Conservation (phyloP, 2,329 filamentous ascomycete genomes). For the Lachnellula suecica region DNA sequence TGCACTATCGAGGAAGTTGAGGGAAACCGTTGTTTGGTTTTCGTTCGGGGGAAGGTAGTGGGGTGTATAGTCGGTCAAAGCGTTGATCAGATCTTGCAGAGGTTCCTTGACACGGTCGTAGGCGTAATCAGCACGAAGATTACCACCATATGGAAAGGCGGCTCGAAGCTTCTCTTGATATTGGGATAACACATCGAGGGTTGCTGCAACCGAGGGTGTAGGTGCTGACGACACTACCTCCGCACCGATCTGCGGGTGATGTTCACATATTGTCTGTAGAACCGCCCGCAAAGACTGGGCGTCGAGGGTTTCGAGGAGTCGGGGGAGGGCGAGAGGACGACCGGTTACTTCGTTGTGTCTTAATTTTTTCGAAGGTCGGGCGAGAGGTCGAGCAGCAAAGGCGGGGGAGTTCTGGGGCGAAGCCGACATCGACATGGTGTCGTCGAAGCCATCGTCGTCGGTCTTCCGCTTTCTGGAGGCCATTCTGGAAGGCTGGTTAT, state of each 20-base stretch:
- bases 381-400: conserved; percentile 65
- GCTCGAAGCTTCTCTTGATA: conserved; percentile 78
- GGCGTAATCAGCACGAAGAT: conserved; percentile 84
- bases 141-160: conserved; percentile 82
- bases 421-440: conserved; percentile 91
- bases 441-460: conserved; percentile 69
- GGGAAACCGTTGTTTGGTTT: conserved; percentile 75
- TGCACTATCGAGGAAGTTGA: conserved; percentile 85
- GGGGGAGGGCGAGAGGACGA: conserved; percentile 63
- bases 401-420: conserved; percentile 84
- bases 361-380: conserved; percentile 63
- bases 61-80: conserved; percentile 89
- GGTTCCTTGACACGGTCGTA: conserved; percentile 90
- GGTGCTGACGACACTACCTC: conserved; percentile 85
- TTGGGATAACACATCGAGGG: conserved; percentile 74
- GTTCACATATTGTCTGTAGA: conserved; percentile 87
- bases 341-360: conserved; percentile 67
- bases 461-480: conserved; percentile 79
- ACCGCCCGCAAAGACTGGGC: conserved; percentile 80
- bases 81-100: conserved; percentile 78
- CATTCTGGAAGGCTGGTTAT: conserved; percentile 45
- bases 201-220: conserved; percentile 79
- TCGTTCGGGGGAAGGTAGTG: conserved; percentile 94
- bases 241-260: conserved; percentile 79
- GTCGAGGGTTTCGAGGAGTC: conserved; percentile 92